Conservation (phyloP, 2,329 filamentous ascomycete genomes). For the Apiospora marii region DNA sequence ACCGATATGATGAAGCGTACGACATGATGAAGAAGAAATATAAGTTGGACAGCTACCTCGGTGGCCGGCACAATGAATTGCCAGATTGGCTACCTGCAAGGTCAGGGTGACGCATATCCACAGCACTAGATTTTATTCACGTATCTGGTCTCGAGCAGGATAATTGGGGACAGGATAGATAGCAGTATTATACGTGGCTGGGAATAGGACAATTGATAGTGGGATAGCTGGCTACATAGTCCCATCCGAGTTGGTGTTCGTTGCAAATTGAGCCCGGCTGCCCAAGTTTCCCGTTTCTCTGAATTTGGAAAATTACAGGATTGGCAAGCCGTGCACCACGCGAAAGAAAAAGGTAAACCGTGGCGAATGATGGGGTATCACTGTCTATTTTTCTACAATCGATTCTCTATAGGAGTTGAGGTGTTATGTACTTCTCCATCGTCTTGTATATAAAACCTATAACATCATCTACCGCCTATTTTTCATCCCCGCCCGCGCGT, state of each 20-base stretch:
- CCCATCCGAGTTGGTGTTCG: background rate
- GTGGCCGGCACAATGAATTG: background rate
- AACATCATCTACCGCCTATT: background rate
- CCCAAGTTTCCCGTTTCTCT: background rate
- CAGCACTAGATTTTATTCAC: no score
- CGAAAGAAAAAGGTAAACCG: background rate
- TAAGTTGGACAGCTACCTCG: background rate
- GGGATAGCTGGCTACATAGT: no score
- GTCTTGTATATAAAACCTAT: background rate
- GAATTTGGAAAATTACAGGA: background rate
- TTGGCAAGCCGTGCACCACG: background rate
- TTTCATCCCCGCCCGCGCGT: background rate
- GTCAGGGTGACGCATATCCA: no score
- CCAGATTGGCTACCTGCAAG: background rate
- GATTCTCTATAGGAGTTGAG: background rate
- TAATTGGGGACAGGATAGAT: no score
- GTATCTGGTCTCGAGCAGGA: no score
- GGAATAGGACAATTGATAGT: no score
- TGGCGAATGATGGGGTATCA: background rate
- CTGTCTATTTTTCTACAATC: background rate
- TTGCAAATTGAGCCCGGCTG: background rate
- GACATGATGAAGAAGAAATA: background rate
- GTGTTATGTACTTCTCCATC: background rate
- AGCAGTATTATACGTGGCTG: no score
- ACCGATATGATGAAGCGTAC: background rate